Percentiles rank a stretch among this genome's conserved stretches.
phyloP scores from a whole-genome alignment of 352 stramenopile species.

The Phytophthora hibernalis region DNA sequence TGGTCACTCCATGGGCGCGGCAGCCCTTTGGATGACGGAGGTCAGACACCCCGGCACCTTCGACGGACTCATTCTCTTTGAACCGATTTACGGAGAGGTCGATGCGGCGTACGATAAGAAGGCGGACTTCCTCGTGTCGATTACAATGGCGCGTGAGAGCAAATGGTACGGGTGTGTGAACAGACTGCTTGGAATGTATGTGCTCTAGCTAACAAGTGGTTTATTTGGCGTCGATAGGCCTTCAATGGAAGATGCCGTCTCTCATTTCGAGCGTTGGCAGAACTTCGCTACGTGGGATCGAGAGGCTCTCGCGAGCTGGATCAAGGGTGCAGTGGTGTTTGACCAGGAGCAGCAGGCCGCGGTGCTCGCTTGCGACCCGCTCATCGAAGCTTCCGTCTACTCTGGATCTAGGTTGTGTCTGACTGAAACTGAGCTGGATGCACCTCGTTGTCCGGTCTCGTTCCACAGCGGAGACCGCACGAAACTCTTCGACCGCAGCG shows the following conservation, averaged over 20 bases:
- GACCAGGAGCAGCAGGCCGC: constrained; percentile 29
- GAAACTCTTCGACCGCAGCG: constrained; percentile 29
- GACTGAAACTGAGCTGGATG: constrained; percentile 36
- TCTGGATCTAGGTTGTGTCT: constrained; percentile 26
- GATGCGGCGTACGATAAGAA: constrained; percentile 20
- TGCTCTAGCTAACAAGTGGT: neutral
- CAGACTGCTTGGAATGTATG: neutral
- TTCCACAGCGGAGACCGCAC: constrained; percentile 43
- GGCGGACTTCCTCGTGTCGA: constrained; percentile 43
- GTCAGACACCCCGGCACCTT: constrained; percentile 51
- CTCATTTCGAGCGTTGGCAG: constrained; percentile 40
- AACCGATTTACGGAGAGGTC: constrained; percentile 47
- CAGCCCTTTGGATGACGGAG: constrained; percentile 48
- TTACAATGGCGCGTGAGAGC: constrained; percentile 43
- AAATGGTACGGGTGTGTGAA: constrained; percentile 39
- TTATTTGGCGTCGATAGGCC: constrained; percentile 17
- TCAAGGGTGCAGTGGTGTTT: constrained; percentile 51
- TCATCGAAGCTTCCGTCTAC: constrained; percentile 52
- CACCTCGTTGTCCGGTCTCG: constrained; percentile 20
- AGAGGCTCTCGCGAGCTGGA: constrained; percentile 39
- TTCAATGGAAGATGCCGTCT: constrained; percentile 25
- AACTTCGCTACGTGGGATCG: constrained; percentile 57
- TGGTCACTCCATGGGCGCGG: constrained; percentile 56
- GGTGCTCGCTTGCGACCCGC: constrained; percentile 44
- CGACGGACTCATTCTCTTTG: constrained; percentile 53